phyloP scores from a whole-genome alignment of 2,329 filamentous ascomycete genomes.

The Cytospora schulzeri region DNA sequence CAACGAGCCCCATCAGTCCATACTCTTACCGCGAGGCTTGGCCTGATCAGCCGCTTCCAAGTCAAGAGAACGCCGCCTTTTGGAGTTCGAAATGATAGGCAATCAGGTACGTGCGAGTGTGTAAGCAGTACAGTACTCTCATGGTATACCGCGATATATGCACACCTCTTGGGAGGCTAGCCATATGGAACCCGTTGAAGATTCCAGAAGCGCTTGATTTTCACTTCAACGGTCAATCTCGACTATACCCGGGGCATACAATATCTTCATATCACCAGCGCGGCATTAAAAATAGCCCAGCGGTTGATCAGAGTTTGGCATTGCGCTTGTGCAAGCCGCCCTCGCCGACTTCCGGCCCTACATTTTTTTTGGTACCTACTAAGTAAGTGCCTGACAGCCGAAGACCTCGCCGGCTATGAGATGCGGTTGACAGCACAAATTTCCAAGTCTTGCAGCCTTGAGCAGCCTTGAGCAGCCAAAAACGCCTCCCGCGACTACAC shows the following conservation, averaged over 20 bases:
- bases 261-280: constrained; percentile 11
- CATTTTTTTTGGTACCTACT: background rate
- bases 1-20: background rate
- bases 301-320: background rate
- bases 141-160: too few relatives aligned
- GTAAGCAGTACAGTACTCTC: background rate
- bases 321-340: constrained; percentile 3
- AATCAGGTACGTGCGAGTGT: background rate
- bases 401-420: background rate
- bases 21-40: background rate
- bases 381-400: background rate
- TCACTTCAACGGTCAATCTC: background rate
- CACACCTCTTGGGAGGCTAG: background rate
- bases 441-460: background rate
- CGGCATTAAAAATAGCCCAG: constrained; percentile 11
- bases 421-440: background rate
- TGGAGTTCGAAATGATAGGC: background rate
- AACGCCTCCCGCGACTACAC: background rate
- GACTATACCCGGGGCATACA: background rate
- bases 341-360: constrained; percentile 17
- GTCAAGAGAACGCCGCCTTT: background rate
- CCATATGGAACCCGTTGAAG: background rate
- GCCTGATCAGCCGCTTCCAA: background rate
- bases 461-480: background rate
- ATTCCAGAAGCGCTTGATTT: background rate